A percentile compares a stretch with the other conserved stretches of the same genome.
These are phyloP conservation scores for Aspergillus alliaceus DNA, from an alignment of 2,329 filamentous ascomycete genomes.

Conservation along the genomic window DNA sequence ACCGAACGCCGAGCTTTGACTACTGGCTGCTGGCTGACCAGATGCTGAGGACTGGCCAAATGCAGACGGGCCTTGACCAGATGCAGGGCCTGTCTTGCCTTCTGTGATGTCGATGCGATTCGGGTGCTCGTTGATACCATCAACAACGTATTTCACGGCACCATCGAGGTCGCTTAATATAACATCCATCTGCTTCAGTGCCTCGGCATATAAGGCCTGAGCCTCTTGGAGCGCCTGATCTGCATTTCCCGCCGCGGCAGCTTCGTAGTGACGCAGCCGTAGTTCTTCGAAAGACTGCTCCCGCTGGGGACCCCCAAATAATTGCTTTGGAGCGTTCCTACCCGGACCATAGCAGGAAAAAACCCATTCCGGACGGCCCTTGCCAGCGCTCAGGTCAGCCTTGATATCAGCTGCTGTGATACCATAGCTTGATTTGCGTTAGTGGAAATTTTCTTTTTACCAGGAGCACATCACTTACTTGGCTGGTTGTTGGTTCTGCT, in stretches of 20 bases:
- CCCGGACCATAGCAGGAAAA: constrained; percentile 84
- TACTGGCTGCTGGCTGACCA: constrained; percentile 35
- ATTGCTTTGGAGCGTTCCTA: constrained; percentile 71
- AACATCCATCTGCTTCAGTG: constrained; percentile 70
- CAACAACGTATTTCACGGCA: constrained; percentile 68
- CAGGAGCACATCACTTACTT: constrained; percentile 23
- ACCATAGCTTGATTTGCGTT: constrained; percentile 45
- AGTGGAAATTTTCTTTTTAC: constrained; percentile 8
- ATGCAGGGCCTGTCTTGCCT: constrained; percentile 26
- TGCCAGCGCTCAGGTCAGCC: constrained; percentile 60
- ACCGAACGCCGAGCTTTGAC: constrained; percentile 23
- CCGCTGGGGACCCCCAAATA: constrained; percentile 75
- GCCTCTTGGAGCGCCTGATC: constrained; percentile 54
- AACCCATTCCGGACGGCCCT: constrained; percentile 78
- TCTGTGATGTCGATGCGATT: constrained; percentile 64
- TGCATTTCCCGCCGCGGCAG: constrained; percentile 60
- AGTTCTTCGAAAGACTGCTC: constrained; percentile 91
- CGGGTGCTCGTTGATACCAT: constrained; percentile 68
- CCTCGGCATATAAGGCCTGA: constrained; percentile 60
- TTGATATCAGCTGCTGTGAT: constrained; percentile 62
- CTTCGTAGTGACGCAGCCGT: constrained; percentile 69
- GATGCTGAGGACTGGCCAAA: constrained; percentile 40
- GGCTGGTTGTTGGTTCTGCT: constrained; percentile 18
- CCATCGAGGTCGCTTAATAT: constrained; percentile 68
- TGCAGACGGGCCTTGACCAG: constrained; percentile 16